These are phyloP conservation scores for Rosellinia necatrix DNA, from an alignment of 2,329 filamentous ascomycete genomes.

Conservation along the genomic window DNA sequence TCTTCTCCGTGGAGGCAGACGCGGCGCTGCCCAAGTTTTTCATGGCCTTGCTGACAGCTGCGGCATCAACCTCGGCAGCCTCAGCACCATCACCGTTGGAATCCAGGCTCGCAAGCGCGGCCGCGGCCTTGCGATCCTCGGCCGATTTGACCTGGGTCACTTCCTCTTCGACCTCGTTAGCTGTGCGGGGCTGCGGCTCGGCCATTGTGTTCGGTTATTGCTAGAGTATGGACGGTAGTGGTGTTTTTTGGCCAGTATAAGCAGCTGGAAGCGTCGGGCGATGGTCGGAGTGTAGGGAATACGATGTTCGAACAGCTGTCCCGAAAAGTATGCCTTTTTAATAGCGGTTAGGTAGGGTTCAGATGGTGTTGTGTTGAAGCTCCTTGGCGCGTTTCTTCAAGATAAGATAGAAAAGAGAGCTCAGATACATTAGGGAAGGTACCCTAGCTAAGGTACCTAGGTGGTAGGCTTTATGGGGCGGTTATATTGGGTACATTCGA, in stretches of 20 bases:
- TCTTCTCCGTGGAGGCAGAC: conserved; percentile 47
- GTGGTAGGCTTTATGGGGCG: too few species aligned
- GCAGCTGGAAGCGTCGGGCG: neutral
- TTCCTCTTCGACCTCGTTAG: conserved; percentile 63
- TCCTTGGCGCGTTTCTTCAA: too few species aligned
- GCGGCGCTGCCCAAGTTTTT: conserved; percentile 55
- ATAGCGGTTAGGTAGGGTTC: neutral
- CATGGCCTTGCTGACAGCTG: conserved; percentile 74
- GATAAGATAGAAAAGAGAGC: neutral
- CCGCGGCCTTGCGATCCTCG: conserved; percentile 77
- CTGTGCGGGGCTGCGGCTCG: conserved; percentile 61
- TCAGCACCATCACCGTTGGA: conserved; percentile 50
- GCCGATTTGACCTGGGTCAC: conserved; percentile 63
- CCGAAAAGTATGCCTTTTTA: neutral
- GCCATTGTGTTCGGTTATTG: conserved; percentile 53
- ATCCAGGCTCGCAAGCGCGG: conserved; percentile 71
- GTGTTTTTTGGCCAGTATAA: neutral
- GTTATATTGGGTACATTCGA: too few species aligned
- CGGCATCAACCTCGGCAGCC: conserved; percentile 64
- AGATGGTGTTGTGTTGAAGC: neutral
- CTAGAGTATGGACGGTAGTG: neutral
- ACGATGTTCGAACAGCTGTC: neutral
- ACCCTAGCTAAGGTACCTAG: too few species aligned
- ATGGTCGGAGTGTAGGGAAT: neutral
- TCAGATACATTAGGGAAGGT: too few species aligned